Evolutionary conservation across 2,329 filamentous ascomycete species (phyloP), one percentile per base, ranked within the genome.

Genomic region (Claviceps citrina): DNA sequence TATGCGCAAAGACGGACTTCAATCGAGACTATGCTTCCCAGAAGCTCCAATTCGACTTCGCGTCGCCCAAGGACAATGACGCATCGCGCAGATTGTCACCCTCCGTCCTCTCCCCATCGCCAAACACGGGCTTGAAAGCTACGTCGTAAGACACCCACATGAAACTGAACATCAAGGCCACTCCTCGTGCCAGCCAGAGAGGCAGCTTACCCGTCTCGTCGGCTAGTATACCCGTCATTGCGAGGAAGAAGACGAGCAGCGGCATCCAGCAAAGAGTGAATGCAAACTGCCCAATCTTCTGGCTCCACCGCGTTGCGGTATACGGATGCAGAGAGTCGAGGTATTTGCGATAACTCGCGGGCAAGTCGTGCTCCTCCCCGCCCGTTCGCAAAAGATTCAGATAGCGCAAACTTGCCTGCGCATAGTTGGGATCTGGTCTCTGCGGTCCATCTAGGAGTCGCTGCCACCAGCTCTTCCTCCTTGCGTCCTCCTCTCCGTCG

Each of bases 371-470:
- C 56, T 96, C 86, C 2, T 65, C 63, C 0, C 84, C 87, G 13
- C 91, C 91, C 47, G 80, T 73, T 12, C 70, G 75, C 49, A 98
- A 73, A 38, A 95, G 70, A 44, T 80, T 78, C 19, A 95, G 65
- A 57, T 98, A 96, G 10, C 91, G 78, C 32, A 75, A 67, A 2
- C 84, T 93, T 0, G 91, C 73, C 59, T 95, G 84, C 0, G 86
- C 82, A 51, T 89, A 86, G 42, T 70, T 69, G 1, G 76, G 70
- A 39, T 81, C 70, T 0, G 78, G 76, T 5, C 84, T 75, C 20
- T 67, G 59, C 3, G 58, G 57, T 3, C 60, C 61, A 2, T 56
- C 48, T 6, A 66, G 54, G 19, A 78, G 59, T 28, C 68, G 66
- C 38, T 57, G 50, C 56, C 65, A 63, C 66, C 65, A 67, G n/a